A percentile compares a stretch with the other conserved stretches of the same genome.
Conservation (phyloP, 495 filamentous ascomycete species). For the Aspergillus asperescens region DNA sequence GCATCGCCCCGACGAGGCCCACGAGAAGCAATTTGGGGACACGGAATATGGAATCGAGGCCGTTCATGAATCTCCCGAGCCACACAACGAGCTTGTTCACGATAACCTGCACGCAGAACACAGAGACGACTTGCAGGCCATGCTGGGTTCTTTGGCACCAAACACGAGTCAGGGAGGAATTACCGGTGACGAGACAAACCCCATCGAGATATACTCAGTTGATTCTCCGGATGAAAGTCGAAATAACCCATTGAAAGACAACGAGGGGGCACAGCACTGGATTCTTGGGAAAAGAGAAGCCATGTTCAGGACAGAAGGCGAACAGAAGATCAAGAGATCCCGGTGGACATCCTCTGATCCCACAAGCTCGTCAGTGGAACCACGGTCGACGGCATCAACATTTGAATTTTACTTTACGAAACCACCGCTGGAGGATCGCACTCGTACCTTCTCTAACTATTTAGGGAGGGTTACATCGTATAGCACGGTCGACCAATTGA, state of each 20-base stretch:
- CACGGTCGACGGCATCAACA: not conserved
- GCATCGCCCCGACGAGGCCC: not conserved
- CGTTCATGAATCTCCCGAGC: not conserved
- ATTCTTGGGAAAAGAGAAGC: not conserved
- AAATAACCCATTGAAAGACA: not conserved
- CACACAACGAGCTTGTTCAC: not conserved
- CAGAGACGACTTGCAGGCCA: not conserved
- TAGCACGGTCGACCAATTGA: too few relatives aligned
- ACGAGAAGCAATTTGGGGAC: not conserved
- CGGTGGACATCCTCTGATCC: not conserved
- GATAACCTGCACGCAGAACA: not conserved
- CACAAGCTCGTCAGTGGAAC: slow-evolving; percentile 5
- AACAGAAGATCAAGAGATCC: not conserved
- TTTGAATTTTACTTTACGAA: not conserved
- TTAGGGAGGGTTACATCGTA: not conserved
- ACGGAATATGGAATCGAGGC: not conserved
- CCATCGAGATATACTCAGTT: not conserved
- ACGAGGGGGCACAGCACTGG: not conserved
- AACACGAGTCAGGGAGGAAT: not conserved
- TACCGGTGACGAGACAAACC: not conserved
- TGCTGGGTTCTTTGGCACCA: not conserved
- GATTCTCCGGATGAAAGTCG: not conserved
- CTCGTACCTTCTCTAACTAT: not conserved
- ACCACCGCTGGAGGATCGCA: not conserved
- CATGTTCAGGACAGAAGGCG: not conserved